Evolutionary conservation across 2,329 filamentous ascomycete species (phyloP).

Genomic region (Curvularia sp.): DNA sequence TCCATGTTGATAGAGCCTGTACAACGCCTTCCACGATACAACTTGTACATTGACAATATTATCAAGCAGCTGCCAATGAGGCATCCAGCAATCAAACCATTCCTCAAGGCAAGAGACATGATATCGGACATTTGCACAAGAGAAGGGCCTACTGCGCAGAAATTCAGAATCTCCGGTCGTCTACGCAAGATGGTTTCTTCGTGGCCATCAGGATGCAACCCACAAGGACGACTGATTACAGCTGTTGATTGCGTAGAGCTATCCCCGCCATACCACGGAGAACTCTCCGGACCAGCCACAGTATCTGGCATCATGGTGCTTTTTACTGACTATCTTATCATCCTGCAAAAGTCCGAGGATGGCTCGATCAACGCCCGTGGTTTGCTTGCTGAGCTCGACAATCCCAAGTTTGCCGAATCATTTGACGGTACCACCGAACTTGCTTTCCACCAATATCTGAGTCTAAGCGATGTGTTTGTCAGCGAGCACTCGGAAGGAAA

Average conservation of each 20-base stretch:
- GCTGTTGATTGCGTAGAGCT: constrained; percentile 83
- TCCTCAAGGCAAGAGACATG: constrained; percentile 89
- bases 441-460: constrained; percentile 75
- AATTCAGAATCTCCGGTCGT: constrained; percentile 75
- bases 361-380: constrained; percentile 74
- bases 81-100: constrained; percentile 80
- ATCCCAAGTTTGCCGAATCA: constrained; percentile 62
- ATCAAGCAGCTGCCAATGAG: constrained; percentile 82
- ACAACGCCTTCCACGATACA: constrained; percentile 91
- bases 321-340: constrained; percentile 80
- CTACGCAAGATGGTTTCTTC: constrained; percentile 77
- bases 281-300: constrained; percentile 55
- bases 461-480: constrained; percentile 73
- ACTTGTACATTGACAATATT: constrained; percentile 95
- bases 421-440: constrained; percentile 62
- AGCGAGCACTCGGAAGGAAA: constrained; percentile 69
- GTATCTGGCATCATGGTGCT: constrained; percentile 75
- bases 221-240: constrained; percentile 78
- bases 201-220: constrained; percentile 76
- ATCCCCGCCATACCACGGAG: constrained; percentile 70
- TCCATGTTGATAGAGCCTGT: constrained; percentile 96
- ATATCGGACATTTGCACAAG: constrained; percentile 97
- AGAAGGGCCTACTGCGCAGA: constrained; percentile 73
- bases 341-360: constrained; percentile 73
- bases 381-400: constrained; percentile 83